A percentile compares a stretch with the other conserved stretches of the same genome.
phyloP scores from a whole-genome alignment of 768 basidiomycete genomes.

The Collybiopsis luxurians region DNA sequence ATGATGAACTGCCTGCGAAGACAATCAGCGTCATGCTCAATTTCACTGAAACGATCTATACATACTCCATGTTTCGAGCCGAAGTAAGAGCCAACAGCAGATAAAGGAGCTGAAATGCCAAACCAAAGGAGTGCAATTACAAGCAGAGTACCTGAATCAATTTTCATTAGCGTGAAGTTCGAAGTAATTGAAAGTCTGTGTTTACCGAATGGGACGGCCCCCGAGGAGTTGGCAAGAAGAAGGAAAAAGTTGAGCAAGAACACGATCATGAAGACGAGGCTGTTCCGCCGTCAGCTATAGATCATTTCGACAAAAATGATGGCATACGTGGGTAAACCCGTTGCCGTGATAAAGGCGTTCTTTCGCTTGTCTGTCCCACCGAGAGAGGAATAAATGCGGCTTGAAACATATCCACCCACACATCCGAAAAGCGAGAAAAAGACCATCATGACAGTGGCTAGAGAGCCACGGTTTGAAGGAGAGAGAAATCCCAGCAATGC shows the following conservation, averaged over 20 bases:
- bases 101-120: constrained; percentile 89
- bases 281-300: constrained; percentile 26
- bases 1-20: constrained; percentile 59
- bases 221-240: constrained; percentile 80
- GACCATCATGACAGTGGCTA: constrained; percentile 92
- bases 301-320: constrained; percentile 1
- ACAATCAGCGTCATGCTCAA: not conserved
- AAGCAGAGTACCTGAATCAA: constrained; percentile 68
- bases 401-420: constrained; percentile 86
- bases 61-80: constrained; percentile 86
- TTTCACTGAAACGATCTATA: not conserved
- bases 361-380: constrained; percentile 76
- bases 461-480: constrained; percentile 91
- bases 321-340: constrained; percentile 80
- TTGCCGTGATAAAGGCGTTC: constrained; percentile 86
- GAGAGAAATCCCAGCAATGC: constrained; percentile 92
- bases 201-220: constrained; percentile 92
- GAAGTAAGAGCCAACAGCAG: constrained; percentile 80
- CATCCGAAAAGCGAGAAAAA: constrained; percentile 93
- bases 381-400: constrained; percentile 75
- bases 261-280: constrained; percentile 78
- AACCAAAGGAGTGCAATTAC: constrained; percentile 88
- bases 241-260: constrained; percentile 93
- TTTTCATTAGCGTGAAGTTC: not conserved
- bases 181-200: not conserved